Base-by-base conservation (phyloP, 345 rosid genomes). In the Ceriops zippeliana region DNA sequence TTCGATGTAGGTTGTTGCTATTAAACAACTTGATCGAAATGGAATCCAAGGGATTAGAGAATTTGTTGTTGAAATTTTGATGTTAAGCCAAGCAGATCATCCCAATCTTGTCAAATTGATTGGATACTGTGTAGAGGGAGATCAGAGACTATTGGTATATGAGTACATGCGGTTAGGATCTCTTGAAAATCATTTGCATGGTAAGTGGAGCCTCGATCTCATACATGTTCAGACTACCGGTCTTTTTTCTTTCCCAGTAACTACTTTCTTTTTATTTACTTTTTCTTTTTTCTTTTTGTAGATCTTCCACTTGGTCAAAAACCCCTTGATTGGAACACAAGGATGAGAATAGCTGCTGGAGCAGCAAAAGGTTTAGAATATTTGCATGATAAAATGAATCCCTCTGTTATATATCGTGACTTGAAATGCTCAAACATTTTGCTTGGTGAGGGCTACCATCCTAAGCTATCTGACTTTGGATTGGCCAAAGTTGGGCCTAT, bases 151-250 rank as follows among this genome's bases (percentile, higher is more conserved):
- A 63, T 69, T 83, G 77, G 83, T 79, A 22, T 83, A 79, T 2
- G 86, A 83, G 73, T 79, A 74, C 71, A 83, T 83, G 86, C 78
- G 83, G 8, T 70, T 83, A 52, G 80, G 86, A n/a, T 83, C 86
- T 59, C 64, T 83, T 47, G 86, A 83, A 73, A 30, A 81, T 35
- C 83, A 83, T 72, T 70, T 83, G 65, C 78, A 79, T 32, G 86
- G 86, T 82, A 38, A 35, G 63, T 59, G 10, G 31, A 19, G 6
- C 42, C 22, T 21, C 46, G 22, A 20, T 26, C 63, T 62, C 47
- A 35, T 61, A 47, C 26, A 35, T 32, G 20, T 62, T 27, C 53
- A 52, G 58, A 7, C 31, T 64, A 47, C 37, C 38, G 5, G 6
- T 27, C 21, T 54, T 38, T 13, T 8, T 56, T 8, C 11, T 27